Evolutionary conservation across 2,329 filamentous ascomycete species (phyloP).

Genomic region (Fusarium paranaense): DNA sequence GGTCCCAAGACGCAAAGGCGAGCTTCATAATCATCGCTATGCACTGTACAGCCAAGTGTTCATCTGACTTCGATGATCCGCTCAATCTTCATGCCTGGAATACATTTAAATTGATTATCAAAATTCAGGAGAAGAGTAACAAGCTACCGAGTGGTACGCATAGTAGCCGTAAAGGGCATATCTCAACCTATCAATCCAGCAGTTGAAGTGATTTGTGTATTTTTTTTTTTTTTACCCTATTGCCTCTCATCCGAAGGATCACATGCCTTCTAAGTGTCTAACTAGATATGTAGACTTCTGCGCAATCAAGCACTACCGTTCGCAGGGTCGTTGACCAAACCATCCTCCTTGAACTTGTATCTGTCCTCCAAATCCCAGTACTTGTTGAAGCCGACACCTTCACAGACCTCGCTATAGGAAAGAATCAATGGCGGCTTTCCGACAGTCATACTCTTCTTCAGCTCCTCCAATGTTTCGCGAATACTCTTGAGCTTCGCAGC

Average conservation of each 20-base stretch:
- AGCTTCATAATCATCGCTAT: background rate
- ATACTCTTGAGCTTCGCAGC: slow-evolving; percentile 56
- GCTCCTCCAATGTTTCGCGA: slow-evolving; percentile 48
- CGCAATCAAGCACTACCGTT: background rate
- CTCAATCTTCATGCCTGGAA: background rate
- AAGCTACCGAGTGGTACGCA: background rate
- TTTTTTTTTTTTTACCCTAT: background rate
- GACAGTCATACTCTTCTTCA: slow-evolving; percentile 56
- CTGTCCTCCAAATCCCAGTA: slow-evolving; percentile 44
- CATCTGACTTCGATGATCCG: background rate
- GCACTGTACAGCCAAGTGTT: background rate
- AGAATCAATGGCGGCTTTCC: slow-evolving; percentile 57
- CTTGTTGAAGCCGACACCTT: slow-evolving; percentile 58
- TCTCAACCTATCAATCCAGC: background rate
- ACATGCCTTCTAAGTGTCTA: background rate
- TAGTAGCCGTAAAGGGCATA: background rate
- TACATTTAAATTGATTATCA: background rate
- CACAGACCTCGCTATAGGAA: slow-evolving; percentile 56
- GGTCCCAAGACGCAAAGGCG: background rate
- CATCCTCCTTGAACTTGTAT: slow-evolving; percentile 4
- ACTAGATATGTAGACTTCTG: background rate
- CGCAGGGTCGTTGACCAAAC: background rate
- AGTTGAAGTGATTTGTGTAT: background rate
- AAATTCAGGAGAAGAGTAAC: background rate
- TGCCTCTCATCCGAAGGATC: background rate